Percentiles rank a stretch among this genome's conserved stretches.
These are phyloP conservation scores for Acacia crassicarpa DNA, from an alignment of 306 rosid species.

Conservation along the genomic window DNA sequence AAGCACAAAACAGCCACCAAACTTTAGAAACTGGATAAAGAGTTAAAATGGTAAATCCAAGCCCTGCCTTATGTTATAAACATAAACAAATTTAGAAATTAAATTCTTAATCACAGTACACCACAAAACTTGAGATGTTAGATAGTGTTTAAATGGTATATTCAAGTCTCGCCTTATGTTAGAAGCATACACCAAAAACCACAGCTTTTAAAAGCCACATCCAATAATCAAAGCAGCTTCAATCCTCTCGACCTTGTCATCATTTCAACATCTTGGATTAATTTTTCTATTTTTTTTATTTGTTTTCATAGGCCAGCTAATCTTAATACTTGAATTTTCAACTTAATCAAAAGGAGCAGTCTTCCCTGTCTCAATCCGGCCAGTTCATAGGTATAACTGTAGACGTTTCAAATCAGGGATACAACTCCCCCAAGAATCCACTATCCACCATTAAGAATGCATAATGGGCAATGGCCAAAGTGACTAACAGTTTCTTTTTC, in stretches of 20 bases:
- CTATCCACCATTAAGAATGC: constrained; percentile 17
- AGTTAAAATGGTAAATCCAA: background rate
- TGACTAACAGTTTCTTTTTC: background rate
- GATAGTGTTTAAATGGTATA: background rate
- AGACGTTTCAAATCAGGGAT: constrained; percentile 8
- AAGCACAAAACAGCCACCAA: constrained; percentile 3
- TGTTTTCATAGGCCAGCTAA: background rate
- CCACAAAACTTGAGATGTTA: background rate
- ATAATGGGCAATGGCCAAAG: background rate
- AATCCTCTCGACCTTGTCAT: background rate
- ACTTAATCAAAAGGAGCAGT: constrained; percentile 1
- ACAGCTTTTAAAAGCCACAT: background rate
- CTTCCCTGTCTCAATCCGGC: background rate
- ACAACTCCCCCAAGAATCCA: background rate
- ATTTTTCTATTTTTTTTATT: background rate
- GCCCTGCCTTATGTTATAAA: background rate
- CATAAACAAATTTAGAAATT: background rate
- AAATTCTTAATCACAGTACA: background rate
- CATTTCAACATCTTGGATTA: background rate
- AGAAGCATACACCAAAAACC: background rate
- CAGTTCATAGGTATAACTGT: background rate
- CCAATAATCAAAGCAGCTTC: constrained; percentile 4
- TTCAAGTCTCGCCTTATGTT: constrained; percentile 1
- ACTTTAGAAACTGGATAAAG: background rate
- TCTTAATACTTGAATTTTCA: background rate